phyloP scores from a whole-genome alignment of 495 filamentous ascomycete genomes.

The Podospora appendiculata region DNA sequence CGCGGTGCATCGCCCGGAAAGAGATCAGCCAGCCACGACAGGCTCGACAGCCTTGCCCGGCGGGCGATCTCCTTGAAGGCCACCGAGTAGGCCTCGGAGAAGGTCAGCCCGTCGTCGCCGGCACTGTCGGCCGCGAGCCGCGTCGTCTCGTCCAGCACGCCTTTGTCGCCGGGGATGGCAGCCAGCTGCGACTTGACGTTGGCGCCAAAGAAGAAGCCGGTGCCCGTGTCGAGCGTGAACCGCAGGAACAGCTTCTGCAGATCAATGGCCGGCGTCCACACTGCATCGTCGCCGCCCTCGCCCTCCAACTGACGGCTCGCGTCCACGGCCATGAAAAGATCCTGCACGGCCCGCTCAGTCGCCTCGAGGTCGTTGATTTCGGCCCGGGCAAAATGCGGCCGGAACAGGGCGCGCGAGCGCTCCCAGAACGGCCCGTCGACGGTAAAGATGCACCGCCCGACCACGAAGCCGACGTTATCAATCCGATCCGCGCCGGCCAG shows the following conservation, averaged over 20 bases:
- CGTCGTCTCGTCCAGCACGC: slow-evolving; percentile 1
- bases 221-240: slow-evolving; percentile 6
- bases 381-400: slow-evolving; percentile 4
- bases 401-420: slow-evolving; percentile 4
- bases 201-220: slow-evolving; percentile 5
- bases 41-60: slow-evolving; percentile 6
- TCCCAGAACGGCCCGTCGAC: slow-evolving; percentile 4
- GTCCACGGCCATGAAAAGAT: background rate
- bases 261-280: slow-evolving; percentile 1
- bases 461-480: slow-evolving; percentile 1
- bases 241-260: slow-evolving; percentile 2
- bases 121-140: background rate
- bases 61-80: slow-evolving; percentile 3
- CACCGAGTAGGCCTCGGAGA: slow-evolving; percentile 1
- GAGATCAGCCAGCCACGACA: slow-evolving; percentile 3
- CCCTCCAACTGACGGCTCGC: too few relatives aligned
- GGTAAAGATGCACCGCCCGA: slow-evolving; percentile 1
- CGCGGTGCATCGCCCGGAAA: too few relatives aligned
- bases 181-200: too few relatives aligned
- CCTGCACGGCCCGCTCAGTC: slow-evolving; percentile 4
- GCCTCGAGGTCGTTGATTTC: slow-evolving; percentile 1
- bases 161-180: too few relatives aligned
- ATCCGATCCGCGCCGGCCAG: slow-evolving; percentile 3
- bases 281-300: background rate
- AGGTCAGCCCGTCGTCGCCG: slow-evolving; percentile 2